A percentile compares a stretch with the other conserved stretches of the same genome.
phyloP scores from a whole-genome alignment of 441 rosid genomes.

The Populus tomentosa region DNA sequence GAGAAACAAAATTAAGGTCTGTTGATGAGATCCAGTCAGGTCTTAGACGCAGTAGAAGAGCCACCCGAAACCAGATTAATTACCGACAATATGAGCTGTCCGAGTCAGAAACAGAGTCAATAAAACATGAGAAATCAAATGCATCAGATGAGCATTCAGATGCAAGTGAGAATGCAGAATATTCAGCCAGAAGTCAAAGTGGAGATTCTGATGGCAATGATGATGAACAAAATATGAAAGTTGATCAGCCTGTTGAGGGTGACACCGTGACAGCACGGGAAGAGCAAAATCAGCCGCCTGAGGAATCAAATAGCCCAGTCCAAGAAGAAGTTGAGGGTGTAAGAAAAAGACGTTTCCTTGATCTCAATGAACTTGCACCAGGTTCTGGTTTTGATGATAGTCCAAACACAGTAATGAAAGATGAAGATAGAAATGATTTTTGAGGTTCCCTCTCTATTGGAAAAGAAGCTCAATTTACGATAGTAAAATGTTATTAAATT shows the following conservation, averaged over 20 bases:
- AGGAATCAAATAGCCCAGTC: conserved; percentile 44
- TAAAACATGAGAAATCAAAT: conserved; percentile 45
- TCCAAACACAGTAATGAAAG: conserved; percentile 66
- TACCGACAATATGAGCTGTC: conserved; percentile 79
- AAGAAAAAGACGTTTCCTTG: conserved; percentile 70
- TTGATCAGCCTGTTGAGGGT: conserved; percentile 44
- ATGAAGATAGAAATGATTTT: conserved; percentile 17
- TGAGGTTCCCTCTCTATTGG: conserved; percentile 38
- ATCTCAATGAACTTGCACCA: conserved; percentile 90
- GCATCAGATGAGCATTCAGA: conserved; percentile 58
- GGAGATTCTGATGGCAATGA: conserved; percentile 60
- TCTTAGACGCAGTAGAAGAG: conserved; percentile 92
- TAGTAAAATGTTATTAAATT: conserved; percentile 42
- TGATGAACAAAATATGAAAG: conserved; percentile 52
- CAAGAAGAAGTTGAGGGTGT: conserved; percentile 60
- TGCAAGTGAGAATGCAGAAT: conserved; percentile 59
- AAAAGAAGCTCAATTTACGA: conserved; percentile 44
- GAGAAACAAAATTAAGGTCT: conserved; percentile 75
- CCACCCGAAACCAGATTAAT: conserved; percentile 64
- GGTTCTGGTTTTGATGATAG: conserved; percentile 89
- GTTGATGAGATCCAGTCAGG: conserved; percentile 73
- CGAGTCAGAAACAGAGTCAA: conserved; percentile 78
- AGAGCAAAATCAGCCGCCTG: conserved; percentile 44
- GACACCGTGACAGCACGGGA: conserved; percentile 35
- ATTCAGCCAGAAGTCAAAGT: conserved; percentile 68